Evolutionary conservation across 768 basidiomycete species (phyloP).

Genomic region (Tylopilus rubrobrunneus): DNA sequence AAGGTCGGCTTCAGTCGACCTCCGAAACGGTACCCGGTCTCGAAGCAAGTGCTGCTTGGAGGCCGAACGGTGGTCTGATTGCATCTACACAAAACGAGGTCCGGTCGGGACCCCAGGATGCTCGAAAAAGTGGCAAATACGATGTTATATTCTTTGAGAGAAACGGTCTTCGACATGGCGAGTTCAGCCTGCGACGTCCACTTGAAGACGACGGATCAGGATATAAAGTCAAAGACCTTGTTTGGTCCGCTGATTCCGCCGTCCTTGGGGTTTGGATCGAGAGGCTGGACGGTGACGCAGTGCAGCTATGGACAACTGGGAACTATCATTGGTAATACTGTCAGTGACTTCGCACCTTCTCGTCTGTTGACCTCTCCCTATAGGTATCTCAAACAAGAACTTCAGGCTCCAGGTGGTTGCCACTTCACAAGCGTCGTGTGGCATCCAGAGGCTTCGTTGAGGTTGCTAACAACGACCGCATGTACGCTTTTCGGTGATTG

Average conservation of each 20-base stretch:
- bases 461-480: constrained; percentile 61
- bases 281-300: constrained; percentile 62
- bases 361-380: constrained; percentile 3
- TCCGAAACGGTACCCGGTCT: constrained; percentile 81
- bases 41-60: constrained; percentile 78
- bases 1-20: constrained; percentile 75
- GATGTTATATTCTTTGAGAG: constrained; percentile 94
- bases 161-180: constrained; percentile 90
- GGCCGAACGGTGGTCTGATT: constrained; percentile 85
- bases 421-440: constrained; percentile 75
- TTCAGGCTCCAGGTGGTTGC: constrained; percentile 46
- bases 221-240: constrained; percentile 70
- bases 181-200: constrained; percentile 60
- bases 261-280: constrained; percentile 85
- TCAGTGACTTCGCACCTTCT: neutral
- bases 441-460: constrained; percentile 80
- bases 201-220: constrained; percentile 46
- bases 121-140: constrained; percentile 64
- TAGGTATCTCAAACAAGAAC: constrained; percentile 93
- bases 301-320: constrained; percentile 91
- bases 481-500: constrained; percentile 40
- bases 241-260: constrained; percentile 87
- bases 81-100: constrained; percentile 72
- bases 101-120: constrained; percentile 68
- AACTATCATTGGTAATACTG: constrained; percentile 85